Conservation (phyloP, 192 early-diverging fungal genomes). For the Entomortierella chlamydospora region DNA sequence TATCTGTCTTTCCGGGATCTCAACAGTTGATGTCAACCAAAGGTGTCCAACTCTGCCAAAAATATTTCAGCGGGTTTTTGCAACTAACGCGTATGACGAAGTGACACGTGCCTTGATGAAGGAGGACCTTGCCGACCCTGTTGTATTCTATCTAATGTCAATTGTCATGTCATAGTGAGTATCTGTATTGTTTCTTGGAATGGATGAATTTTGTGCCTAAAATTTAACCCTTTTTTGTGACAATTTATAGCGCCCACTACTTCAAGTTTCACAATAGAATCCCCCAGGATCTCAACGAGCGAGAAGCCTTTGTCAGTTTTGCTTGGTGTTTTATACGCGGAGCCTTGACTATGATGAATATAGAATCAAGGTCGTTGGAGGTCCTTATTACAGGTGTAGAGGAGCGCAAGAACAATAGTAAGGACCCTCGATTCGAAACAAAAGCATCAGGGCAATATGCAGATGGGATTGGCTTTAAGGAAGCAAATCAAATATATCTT, state of each 20-base stretch:
- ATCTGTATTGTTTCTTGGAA: conserved; percentile 1
- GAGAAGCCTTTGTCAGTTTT: conserved; percentile 21
- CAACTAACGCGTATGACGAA: not conserved
- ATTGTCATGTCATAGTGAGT: conserved; percentile 17
- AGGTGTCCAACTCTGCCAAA: not conserved
- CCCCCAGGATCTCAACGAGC: conserved; percentile 24
- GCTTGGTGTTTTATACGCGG: conserved; percentile 27
- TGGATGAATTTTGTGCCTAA: not conserved
- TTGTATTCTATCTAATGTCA: conserved; percentile 2
- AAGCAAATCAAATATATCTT: conserved; percentile 4
- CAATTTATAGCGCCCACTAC: conserved; percentile 13
- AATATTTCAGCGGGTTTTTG: conserved; percentile 5
- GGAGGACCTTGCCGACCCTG: not conserved
- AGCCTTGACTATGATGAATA: conserved; percentile 16
- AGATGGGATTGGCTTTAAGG: conserved; percentile 4
- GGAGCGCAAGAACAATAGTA: conserved; percentile 18
- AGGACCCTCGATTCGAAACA: conserved; percentile 13
- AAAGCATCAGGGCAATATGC: conserved; percentile 22
- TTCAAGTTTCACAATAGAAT: conserved; percentile 13
- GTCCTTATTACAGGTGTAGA: conserved; percentile 24
- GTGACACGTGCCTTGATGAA: not conserved
- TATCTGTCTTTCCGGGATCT: not conserved
- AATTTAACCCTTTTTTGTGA: not conserved
- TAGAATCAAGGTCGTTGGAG: conserved; percentile 20
- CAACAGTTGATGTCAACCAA: not conserved